Base-by-base conservation (phyloP, 2,329 filamentous ascomycete genomes). In the Thermoascus crustaceus region DNA sequence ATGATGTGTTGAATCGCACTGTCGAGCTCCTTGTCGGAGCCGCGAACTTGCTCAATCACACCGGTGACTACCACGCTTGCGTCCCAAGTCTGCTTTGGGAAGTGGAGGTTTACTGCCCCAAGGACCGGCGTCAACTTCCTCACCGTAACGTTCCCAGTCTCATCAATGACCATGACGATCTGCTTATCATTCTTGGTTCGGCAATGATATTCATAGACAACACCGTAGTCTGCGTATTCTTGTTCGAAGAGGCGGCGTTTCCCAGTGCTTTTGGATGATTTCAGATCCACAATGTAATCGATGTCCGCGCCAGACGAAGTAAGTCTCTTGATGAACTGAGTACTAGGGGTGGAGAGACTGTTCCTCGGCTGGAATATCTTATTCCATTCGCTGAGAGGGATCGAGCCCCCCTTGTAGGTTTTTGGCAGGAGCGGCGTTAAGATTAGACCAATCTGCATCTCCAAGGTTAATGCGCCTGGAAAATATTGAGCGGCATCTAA, bases 131-230 rank as follows among this genome's bases (percentile, higher is more conserved):
- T 41, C 5, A 52, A 46, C 16, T 55, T 47, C 3, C 45, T 47
- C 11, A 62, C 37, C 4, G 35, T 42, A 29, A 53, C 46, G 9
- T 47, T 44, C 1, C 61, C 62, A 5, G 46, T 37, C 31, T 59
- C 51, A 33, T 61, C 47, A 7, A 67, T 42, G 2, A 40, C 44
- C 4, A 65, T 46, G 6, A 62, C 38, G 29, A 66, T 49, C 3
- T 38, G 30, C 7, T 53, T 44, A n/a, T 49, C 50, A 6, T 45
- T 26, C 11, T 49, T 53, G 5, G 49, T 55, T 13, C 50, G 50
- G 34, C 63, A 67, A 20, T 62, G 54, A 21, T 61, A 66, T 30
- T 67, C 62, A 30, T 64, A 66, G 4, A 34, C 44, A 4, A 64
- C 39, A 6, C 36, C 38, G 21, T 44, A 46, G 11, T 51, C 43